Conservation (phyloP, 352 stramenopile genomes). For the Saprolegnia parasitica region DNA sequence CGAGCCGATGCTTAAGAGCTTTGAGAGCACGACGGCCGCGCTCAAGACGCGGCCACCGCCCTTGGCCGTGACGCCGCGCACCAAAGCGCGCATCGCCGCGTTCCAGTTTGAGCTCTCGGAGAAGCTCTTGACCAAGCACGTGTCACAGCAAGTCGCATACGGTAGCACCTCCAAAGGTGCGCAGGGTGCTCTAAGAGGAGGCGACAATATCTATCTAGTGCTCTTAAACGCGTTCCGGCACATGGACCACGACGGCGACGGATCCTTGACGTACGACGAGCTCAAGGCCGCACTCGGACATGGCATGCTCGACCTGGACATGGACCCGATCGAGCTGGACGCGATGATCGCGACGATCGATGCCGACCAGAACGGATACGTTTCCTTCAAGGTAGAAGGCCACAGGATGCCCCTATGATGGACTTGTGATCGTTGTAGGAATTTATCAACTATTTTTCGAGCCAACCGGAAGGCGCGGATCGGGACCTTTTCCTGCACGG, state of each 20-base stretch:
- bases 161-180: conserved; percentile 21
- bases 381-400: conserved; percentile 63
- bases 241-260: conserved; percentile 68
- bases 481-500: conserved; percentile 61
- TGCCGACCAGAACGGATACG: conserved; percentile 57
- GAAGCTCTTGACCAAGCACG: conserved; percentile 52
- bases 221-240: conserved; percentile 75
- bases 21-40: conserved; percentile 14
- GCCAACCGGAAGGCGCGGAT: conserved; percentile 48
- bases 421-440: conserved; percentile 35
- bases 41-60: conserved; percentile 32
- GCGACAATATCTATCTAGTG: conserved; percentile 30
- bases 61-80: conserved; percentile 53
- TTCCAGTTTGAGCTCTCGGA: conserved; percentile 56
- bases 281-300: conserved; percentile 54
- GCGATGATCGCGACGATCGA: conserved; percentile 77
- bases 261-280: conserved; percentile 65
- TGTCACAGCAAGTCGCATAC: conserved; percentile 28
- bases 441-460: conserved; percentile 79
- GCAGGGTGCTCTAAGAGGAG: not conserved
- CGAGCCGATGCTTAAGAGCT: conserved; percentile 28
- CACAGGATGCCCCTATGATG: too few species aligned
- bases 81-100: conserved; percentile 58
- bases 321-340: conserved; percentile 49
- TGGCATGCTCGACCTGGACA: conserved; percentile 55